Evolutionary conservation across 495 filamentous ascomycete species (phyloP), one percentile per base, ranked within the genome.

Genomic region (Rhypophila decipiens): DNA sequence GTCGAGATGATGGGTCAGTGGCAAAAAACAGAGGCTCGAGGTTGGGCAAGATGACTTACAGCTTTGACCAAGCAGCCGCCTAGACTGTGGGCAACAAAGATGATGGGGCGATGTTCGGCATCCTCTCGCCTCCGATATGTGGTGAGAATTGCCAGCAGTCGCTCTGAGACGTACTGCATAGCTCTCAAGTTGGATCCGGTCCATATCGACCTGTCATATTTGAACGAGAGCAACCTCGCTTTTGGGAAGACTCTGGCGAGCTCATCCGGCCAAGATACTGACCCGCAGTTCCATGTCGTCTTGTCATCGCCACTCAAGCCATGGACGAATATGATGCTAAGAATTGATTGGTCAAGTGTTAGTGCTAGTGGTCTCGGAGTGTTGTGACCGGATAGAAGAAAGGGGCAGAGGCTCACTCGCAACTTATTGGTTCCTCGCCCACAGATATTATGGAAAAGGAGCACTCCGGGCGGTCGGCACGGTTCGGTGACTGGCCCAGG

Each of bases 321-420:
- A 36, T 49, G 46, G 46, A 49, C 46, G 27, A 49, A 49, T 5
- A 49, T 42, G n/a, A 49, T 42, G 46, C 40, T 42, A 8, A 21
- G 21, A 21, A 3, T 22, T 41, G 39, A n/a, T 8, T 20, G 39
- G 21, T 19, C 15, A 24, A 12, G 23, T 22, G 11, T 41, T 21
- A 21, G 4, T 4, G n/a, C n/a, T n/a, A n/a, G n/a, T n/a, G n/a
- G n/a, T n/a, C n/a, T n/a, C n/a, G n/a, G n/a, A n/a, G n/a, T n/a
- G n/a, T n/a, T n/a, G n/a, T n/a, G n/a, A n/a, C n/a, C n/a, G n/a
- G n/a, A n/a, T n/a, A n/a, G n/a, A n/a, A n/a, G n/a, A n/a, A n/a
- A n/a, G n/a, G n/a, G n/a, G n/a, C n/a, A n/a, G n/a, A n/a, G n/a
- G n/a, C n/a, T n/a, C n/a, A n/a, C 40, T 44, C 42, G 42, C 42